Percentiles rank a stretch among this genome's conserved stretches.
Conservation (phyloP, 1,284 basidiomycete species). For the Pseudozyma thailandica region DNA sequence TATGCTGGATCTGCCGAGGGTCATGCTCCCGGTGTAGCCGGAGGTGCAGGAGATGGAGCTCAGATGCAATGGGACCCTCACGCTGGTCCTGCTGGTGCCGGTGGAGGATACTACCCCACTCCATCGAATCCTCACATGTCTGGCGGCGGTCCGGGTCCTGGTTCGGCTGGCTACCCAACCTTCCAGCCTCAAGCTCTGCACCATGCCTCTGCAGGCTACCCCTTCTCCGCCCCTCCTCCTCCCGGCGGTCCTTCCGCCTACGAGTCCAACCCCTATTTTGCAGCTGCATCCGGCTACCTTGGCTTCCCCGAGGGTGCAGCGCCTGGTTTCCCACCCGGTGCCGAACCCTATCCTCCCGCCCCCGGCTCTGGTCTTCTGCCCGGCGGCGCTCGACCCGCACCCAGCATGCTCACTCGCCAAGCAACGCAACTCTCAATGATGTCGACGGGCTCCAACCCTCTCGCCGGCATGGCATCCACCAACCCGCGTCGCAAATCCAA, state of each 20-base stretch:
- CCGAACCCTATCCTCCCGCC: constrained; percentile 24
- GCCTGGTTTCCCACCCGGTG: constrained; percentile 41
- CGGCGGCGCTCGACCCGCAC: constrained; percentile 16
- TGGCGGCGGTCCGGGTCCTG: not conserved
- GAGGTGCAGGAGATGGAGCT: constrained; percentile 4
- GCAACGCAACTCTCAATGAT: constrained; percentile 47
- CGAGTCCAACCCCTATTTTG: constrained; percentile 55
- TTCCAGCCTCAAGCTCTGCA: constrained; percentile 41
- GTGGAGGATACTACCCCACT: constrained; percentile 17
- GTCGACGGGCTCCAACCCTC: constrained; percentile 22
- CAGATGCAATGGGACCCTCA: constrained; percentile 34
- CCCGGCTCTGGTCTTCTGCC: constrained; percentile 12
- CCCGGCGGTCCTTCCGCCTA: constrained; percentile 20
- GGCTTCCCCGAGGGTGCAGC: constrained; percentile 49
- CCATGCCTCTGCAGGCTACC: constrained; percentile 33
- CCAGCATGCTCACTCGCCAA: constrained; percentile 40
- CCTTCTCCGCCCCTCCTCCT: constrained; percentile 17
- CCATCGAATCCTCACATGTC: not conserved
- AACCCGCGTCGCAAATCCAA: constrained; percentile 55
- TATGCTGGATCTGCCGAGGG: constrained; percentile 26
- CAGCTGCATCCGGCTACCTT: constrained; percentile 51
- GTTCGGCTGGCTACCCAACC: constrained; percentile 12
- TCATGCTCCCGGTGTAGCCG: constrained; percentile 11
- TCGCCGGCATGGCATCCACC: constrained; percentile 25
- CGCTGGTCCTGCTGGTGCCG: constrained; percentile 28